Evolutionary conservation across 2,329 filamentous ascomycete species (phyloP), one percentile per base, ranked within the genome.

Genomic region (Fusarium irregulare): DNA sequence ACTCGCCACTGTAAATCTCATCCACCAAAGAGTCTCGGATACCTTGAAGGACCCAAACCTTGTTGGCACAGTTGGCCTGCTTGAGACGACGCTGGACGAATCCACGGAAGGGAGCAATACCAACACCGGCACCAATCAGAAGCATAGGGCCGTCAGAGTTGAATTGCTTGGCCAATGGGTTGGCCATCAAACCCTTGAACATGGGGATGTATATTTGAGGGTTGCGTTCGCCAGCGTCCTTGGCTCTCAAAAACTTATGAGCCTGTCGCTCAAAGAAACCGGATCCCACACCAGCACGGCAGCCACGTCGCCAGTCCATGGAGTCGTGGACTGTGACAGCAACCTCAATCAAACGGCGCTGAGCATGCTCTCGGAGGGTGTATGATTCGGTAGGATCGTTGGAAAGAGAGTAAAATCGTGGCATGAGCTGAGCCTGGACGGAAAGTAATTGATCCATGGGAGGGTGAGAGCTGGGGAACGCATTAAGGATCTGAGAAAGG

Each of bases 101-200:
- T 61, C 96, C 96, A 50, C 96, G 91, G 90, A 99, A 99, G 0
- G 96, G 96, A 13, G 96, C 96, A 80, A 99, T 95, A 70, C 96
- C 96, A 23, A 99, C 96, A 58, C 96, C 96, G 7, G 96, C 96
- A 32, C 96, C 96, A 74, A 99, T 97, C 49, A 99, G 88, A 40
- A 99, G 90, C 96, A 99, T 99, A 0, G 96, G 96, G 0, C 96
- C 96, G 78, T 99, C 95, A 4, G 92, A 91, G 55, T 93, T 91
- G 77, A 98, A 99, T 77, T 98, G 90, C 77, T 91, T 92, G 13
- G 94, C 96, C 2, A 99, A 87, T 1, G 96, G 96, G 79, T 99
- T 99, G 66, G 94, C 91, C 96, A 99, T 99, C 45, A 99, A 85
- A 1, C 96, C 96, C 76, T 97, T 94, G 88, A 99, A 99, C 93